These are phyloP conservation scores for Alectoria sarmentosa DNA, from an alignment of 495 filamentous ascomycete genomes.

Conservation along the genomic window DNA sequence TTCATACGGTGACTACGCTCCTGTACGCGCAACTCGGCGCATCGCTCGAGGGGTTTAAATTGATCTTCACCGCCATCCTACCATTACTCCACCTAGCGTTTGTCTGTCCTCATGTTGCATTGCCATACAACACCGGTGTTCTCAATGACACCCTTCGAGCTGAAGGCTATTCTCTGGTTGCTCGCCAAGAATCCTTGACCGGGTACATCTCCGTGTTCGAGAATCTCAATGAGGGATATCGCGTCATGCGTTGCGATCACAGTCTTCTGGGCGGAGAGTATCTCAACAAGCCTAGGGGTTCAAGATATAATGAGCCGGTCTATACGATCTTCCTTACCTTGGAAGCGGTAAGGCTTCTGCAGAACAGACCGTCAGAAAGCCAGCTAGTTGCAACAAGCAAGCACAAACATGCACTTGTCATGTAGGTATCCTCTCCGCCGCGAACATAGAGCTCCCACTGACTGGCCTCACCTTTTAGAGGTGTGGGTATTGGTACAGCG, in stretches of 20 bases:
- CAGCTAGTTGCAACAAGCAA: constrained; percentile 41
- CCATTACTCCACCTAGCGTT: constrained; percentile 61
- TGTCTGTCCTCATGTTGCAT: constrained; percentile 64
- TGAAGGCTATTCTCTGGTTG: constrained; percentile 54
- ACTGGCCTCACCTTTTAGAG: constrained; percentile 42
- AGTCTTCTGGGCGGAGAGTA: constrained; percentile 94
- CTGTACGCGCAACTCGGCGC: constrained; percentile 50
- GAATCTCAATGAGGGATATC: constrained; percentile 58
- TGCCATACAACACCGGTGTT: constrained; percentile 39
- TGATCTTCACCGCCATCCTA: constrained; percentile 27
- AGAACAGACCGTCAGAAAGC: constrained; percentile 36
- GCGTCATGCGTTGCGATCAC: constrained; percentile 88
- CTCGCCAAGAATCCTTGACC: constrained; percentile 73
- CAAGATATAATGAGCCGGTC: constrained; percentile 65
- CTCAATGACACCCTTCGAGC: constrained; percentile 56
- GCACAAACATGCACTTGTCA: constrained; percentile 74
- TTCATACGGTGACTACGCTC: constrained; percentile 58
- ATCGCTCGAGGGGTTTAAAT: constrained; percentile 2
- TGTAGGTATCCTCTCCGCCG: constrained; percentile 41
- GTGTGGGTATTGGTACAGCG: constrained; percentile 86
- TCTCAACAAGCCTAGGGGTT: constrained; percentile 44
- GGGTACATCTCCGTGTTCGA: constrained; percentile 91
- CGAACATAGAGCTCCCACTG: constrained; percentile 16
- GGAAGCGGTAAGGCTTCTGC: constrained; percentile 78
- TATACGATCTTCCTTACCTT: constrained; percentile 91